A percentile compares a stretch with the other conserved stretches of the same genome.
Conservation (phyloP, 805 yeast species). For the Candida patagonica region DNA sequence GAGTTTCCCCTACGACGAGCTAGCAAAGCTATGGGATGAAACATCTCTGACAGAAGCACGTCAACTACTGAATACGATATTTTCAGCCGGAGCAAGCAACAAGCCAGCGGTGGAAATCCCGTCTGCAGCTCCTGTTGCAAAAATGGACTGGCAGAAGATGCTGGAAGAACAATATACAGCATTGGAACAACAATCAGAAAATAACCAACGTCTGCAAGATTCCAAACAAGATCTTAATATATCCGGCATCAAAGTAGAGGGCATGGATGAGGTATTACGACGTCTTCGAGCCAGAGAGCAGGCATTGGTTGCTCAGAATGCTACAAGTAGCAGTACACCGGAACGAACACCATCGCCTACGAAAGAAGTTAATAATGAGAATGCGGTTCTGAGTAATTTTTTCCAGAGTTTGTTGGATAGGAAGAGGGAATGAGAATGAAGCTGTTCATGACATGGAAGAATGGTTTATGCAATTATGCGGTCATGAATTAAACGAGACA, state of each 20-base stretch:
- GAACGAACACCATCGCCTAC: not conserved
- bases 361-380: slow-evolving; percentile 2
- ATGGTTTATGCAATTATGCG: not conserved
- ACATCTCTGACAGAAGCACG: slow-evolving; percentile 4
- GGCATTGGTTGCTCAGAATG: slow-evolving; percentile 2
- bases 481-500: too few species aligned
- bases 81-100: slow-evolving; percentile 1
- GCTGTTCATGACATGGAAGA: not conserved
- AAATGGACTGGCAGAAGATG: slow-evolving; percentile 17
- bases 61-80: not conserved
- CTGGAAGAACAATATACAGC: slow-evolving; percentile 15
- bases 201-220: not conserved
- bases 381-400: slow-evolving; percentile 19
- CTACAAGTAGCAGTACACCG: not conserved
- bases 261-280: slow-evolving; percentile 17
- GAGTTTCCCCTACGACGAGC: slow-evolving; percentile 17
- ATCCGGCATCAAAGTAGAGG: slow-evolving; percentile 21
- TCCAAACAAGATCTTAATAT: slow-evolving; percentile 9
- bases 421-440: not conserved
- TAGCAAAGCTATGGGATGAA: slow-evolving; percentile 19
- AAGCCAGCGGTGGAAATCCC: not conserved
- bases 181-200: slow-evolving; percentile 7
- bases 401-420: slow-evolving; percentile 18
- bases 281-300: slow-evolving; percentile 17
- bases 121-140: slow-evolving; percentile 2